These are phyloP conservation scores for Stromatinia cepivora DNA, from an alignment of 2,329 filamentous ascomycete species.

Conservation along the genomic window DNA sequence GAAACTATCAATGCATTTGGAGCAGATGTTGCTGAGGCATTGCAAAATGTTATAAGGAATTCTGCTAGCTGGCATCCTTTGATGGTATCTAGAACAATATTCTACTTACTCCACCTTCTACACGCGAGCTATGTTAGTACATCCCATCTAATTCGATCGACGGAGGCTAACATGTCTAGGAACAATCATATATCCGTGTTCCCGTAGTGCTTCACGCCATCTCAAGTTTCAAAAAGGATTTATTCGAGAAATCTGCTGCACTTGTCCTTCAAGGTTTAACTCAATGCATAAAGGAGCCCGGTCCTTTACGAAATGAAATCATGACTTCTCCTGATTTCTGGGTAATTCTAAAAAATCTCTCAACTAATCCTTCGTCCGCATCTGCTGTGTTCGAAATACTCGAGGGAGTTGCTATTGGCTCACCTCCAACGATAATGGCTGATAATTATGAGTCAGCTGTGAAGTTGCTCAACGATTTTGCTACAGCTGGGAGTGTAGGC, in stretches of 20 bases:
- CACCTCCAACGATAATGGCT: slow-evolving; percentile 79
- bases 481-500: slow-evolving; percentile 75
- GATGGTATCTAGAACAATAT: slow-evolving; percentile 79
- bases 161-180: slow-evolving; percentile 50
- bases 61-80: slow-evolving; percentile 76
- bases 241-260: slow-evolving; percentile 72
- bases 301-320: slow-evolving; percentile 82
- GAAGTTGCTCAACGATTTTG: slow-evolving; percentile 82
- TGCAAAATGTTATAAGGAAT: slow-evolving; percentile 82
- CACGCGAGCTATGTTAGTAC: slow-evolving; percentile 77
- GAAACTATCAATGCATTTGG: slow-evolving; percentile 72
- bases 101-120: slow-evolving; percentile 81
- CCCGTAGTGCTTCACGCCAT: slow-evolving; percentile 91
- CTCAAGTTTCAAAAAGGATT: slow-evolving; percentile 78
- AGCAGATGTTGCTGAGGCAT: slow-evolving; percentile 73
- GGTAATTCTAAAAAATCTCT: slow-evolving; percentile 79
- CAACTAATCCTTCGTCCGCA: slow-evolving; percentile 68
- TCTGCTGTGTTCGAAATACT: slow-evolving; percentile 84
- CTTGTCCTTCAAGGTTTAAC: slow-evolving; percentile 77
- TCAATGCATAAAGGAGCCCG: slow-evolving; percentile 75
- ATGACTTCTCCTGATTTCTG: slow-evolving; percentile 98
- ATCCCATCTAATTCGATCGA: slow-evolving; percentile 23
- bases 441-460: slow-evolving; percentile 95
- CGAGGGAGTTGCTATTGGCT: slow-evolving; percentile 70
- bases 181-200: slow-evolving; percentile 86